Evolutionary conservation across 2,329 filamentous ascomycete species (phyloP), one percentile per base, ranked within the genome.

Genomic region (Gremmenia infestans): DNA sequence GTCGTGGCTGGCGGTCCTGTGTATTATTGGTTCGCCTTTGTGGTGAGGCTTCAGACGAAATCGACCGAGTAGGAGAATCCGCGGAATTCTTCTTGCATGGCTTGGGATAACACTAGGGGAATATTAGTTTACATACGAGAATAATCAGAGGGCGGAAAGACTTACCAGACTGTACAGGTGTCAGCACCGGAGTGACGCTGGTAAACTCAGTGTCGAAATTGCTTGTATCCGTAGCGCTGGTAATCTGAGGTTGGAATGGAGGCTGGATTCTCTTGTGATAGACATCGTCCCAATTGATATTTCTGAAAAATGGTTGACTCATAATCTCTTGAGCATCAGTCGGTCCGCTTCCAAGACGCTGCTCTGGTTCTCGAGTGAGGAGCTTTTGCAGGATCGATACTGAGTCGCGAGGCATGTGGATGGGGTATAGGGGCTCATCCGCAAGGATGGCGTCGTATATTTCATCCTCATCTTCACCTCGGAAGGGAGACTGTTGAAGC

Each of bases 151-250:
- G 12, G 42, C 50, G 53, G 37, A 35, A n/a, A 22, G 52, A 79
- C 88, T 78, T 88, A 95, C 92, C 91, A 74, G 91, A 96, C 75
- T 97, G 92, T 54, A 99, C 94, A 51, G 94, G 94, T 32, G 94
- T 99, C 64, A 99, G 81, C 56, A 99, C 94, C 1, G 94, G 94
- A 43, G 94, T 99, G 53, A 99, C 94, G 70, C 93, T 97, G 1
- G 94, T 99, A 71, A 99, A 99, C 72, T 99, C 94, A 48, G 89
- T 91, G 72, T 99, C 94, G 73, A 99, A 99, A 76, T 99, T 99
- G 80, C 92, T 97, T n/a, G 94, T 99, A 76, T 99, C 94, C 45
- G 94, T 97, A 8, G 92, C 83, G 71, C 83, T 95, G 74, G 88
- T 94, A 67, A 99, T 96, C 39, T 84, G 83, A 17, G 94, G 94